Evolutionary conservation across 108 stramenopile species (phyloP).

Genomic region (Nitzschia sp.): DNA sequence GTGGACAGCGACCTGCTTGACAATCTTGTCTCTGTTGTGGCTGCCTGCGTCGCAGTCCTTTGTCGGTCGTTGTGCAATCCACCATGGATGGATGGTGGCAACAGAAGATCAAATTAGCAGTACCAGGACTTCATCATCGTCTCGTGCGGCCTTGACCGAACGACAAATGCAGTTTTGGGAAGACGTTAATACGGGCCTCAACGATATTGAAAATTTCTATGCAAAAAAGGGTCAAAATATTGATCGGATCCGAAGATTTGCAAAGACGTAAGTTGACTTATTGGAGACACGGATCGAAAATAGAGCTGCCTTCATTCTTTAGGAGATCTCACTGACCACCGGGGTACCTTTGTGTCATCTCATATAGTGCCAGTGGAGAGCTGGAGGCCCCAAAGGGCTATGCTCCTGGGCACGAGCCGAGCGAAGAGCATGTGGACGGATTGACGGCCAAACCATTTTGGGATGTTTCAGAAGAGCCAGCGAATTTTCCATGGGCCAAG

Average conservation of each 20-base stretch:
- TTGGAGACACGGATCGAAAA: neutral
- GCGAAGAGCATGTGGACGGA: constrained; percentile 88
- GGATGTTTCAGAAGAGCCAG: constrained; percentile 48
- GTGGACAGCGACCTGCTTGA: no score
- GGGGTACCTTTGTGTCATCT: neutral
- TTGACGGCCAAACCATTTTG: constrained; percentile 90
- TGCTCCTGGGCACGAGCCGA: constrained; percentile 73
- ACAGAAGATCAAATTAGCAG: no score
- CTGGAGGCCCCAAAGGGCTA: constrained; percentile 48
- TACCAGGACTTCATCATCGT: neutral
- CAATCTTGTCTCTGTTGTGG: neutral
- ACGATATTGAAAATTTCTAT: constrained; percentile 68
- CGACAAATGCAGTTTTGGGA: constrained; percentile 89
- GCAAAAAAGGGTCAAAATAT: constrained; percentile 54
- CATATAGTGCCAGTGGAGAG: constrained; percentile 55
- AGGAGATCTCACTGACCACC: neutral
- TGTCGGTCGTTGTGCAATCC: neutral
- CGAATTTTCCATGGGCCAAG: constrained; percentile 83
- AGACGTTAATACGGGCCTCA: constrained; percentile 78
- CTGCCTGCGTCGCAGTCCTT: constrained; percentile 9
- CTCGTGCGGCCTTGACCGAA: constrained; percentile 43
- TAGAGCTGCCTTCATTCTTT: neutral
- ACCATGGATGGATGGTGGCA: no score
- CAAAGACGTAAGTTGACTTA: constrained; percentile 36
- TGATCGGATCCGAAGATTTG: constrained; percentile 70